Evolutionary conservation across 2,329 filamentous ascomycete species (phyloP), one percentile per base, ranked within the genome.

Genomic region (Cercospora sp.): DNA sequence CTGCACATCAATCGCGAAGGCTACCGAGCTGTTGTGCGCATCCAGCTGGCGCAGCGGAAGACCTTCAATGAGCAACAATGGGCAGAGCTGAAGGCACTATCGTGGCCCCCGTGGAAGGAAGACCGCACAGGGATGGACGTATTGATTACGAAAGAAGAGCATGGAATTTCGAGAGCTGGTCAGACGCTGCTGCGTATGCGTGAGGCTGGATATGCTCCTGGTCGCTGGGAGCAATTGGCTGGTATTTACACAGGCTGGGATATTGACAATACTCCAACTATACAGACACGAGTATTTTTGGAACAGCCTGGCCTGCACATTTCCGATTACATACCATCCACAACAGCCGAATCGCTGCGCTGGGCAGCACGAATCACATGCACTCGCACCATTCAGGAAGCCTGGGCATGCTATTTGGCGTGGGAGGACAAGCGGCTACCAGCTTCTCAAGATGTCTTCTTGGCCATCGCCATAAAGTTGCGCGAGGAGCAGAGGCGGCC

Each of bases 61-160:
- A 88, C 86, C 0, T 43, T 72, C 0, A 77, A 80, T 30, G 88
- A 90, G 73, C 82, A 80, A 30, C 81, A 86, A 67, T 89, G 87
- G 83, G 87, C 87, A 2, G 79, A 81, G 55, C 79, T 89, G 21
- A 88, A 90, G 79, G 82, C 86, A 2, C 79, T 82, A 8, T 87
- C 86, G 7, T 90, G 88, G 88, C 88, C 88, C 13, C 88, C 88
- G 0, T 90, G 87, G 87, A 89, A 88, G 75, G 84, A 87, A 74
- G 85, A 87, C 58, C 86, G 82, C 63, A 84, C 86, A 16, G 87
- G 86, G 0, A 86, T 89, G 74, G 88, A 90, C 73, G 82, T 83
- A n/a, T 80, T 83, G 13, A 84, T 87, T 65, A 85, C 83, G 10
- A 82, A 84, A 57, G 84, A 87, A 49, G 83, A 86, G 45, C 84